Percentiles rank a stretch among this genome's conserved stretches.
phyloP scores from a whole-genome alignment of 179 eudicot species.

The Drosera spatulata region DNA sequence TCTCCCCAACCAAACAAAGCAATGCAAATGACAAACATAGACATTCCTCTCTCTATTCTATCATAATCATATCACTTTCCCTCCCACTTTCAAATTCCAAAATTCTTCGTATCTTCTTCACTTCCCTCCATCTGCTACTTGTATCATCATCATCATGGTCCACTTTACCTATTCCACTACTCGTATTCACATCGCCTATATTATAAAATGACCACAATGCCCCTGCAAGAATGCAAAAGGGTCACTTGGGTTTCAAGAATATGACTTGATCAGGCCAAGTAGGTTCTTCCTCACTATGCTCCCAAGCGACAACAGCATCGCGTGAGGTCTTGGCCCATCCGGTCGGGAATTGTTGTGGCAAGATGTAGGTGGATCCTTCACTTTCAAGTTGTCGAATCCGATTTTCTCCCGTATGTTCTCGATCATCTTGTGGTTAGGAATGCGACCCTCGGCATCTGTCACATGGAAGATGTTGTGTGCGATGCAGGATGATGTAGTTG shows the following conservation, averaged over 20 bases:
- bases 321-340: conserved; percentile 18
- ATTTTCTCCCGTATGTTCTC: conserved; percentile 51
- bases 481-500: conserved; percentile 32
- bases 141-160: too few species aligned
- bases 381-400: conserved; percentile 40
- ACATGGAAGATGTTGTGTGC: conserved; percentile 67
- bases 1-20: too few species aligned
- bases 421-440: conserved; percentile 42
- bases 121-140: too few species aligned
- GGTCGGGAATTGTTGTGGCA: conserved; percentile 15
- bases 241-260: conserved; percentile 22
- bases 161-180: too few species aligned
- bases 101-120: too few species aligned
- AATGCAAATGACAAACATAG: too few species aligned
- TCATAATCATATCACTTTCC: too few species aligned
- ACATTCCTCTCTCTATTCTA: too few species aligned
- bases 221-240: too few species aligned
- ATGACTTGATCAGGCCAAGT: conserved; percentile 70
- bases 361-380: conserved; percentile 66
- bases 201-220: too few species aligned
- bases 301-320: conserved; percentile 65
- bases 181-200: too few species aligned
- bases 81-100: too few species aligned
- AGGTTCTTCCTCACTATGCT: conserved; percentile 78
- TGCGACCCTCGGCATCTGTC: conserved; percentile 62